phyloP scores from a whole-genome alignment of 2,329 filamentous ascomycete genomes.

The Mollisia scopiformis region DNA sequence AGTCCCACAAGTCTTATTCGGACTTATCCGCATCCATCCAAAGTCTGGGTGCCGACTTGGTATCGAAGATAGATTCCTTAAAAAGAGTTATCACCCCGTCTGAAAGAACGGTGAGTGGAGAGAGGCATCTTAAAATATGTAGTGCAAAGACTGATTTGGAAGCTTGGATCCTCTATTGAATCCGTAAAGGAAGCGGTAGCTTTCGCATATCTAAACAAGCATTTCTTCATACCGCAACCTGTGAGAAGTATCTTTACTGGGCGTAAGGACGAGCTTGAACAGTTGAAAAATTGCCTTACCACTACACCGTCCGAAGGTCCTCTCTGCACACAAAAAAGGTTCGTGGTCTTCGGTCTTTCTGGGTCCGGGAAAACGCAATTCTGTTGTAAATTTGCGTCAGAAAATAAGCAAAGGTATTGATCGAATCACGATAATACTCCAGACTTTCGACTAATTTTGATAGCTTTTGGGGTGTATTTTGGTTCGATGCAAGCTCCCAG shows the following conservation, averaged over 20 bases:
- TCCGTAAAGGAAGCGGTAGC: slow-evolving; percentile 8
- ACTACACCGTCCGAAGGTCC: background rate
- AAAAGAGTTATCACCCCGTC: slow-evolving; percentile 1
- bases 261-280: slow-evolving; percentile 2
- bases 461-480: slow-evolving; percentile 25
- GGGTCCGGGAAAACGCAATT: slow-evolving; percentile 36
- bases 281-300: slow-evolving; percentile 2
- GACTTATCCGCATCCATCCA: slow-evolving; percentile 9
- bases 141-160: no score
- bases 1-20: slow-evolving; percentile 8
- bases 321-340: slow-evolving; percentile 20
- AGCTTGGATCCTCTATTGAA: slow-evolving; percentile 7
- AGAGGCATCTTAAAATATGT: background rate
- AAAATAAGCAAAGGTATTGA: slow-evolving; percentile 17
- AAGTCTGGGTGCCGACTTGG: slow-evolving; percentile 10
- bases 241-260: slow-evolving; percentile 12
- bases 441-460: slow-evolving; percentile 16
- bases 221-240: slow-evolving; percentile 7
- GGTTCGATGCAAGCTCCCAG: slow-evolving; percentile 12
- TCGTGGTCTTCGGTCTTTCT: slow-evolving; percentile 31
- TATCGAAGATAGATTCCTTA: slow-evolving; percentile 12
- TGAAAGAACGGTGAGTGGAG: no score
- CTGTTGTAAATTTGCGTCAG: slow-evolving; percentile 31
- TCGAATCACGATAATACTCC: slow-evolving; percentile 13
- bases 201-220: background rate